phyloP scores from a whole-genome alignment of 1,284 basidiomycete species.

The Sparassis latifolia region DNA sequence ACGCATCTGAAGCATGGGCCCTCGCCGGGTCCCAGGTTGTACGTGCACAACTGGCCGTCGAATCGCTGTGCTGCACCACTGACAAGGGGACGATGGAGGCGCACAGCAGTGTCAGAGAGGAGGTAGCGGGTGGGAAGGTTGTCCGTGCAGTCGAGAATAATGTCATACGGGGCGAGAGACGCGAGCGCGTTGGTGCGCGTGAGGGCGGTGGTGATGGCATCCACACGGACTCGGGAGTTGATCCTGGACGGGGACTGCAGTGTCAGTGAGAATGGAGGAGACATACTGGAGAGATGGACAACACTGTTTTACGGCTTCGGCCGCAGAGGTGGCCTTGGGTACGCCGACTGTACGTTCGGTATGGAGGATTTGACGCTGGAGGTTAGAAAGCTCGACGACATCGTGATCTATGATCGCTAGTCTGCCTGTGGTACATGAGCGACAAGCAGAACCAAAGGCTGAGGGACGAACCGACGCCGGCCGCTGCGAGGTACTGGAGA shows the following conservation, averaged over 20 bases:
- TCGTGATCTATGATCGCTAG: constrained; percentile 93
- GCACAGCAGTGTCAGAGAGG: constrained; percentile 85
- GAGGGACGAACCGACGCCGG: constrained; percentile 70
- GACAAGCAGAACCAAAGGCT: neutral
- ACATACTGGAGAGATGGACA: constrained; percentile 8
- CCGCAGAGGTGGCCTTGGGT: constrained; percentile 82
- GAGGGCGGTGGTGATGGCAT: constrained; percentile 49
- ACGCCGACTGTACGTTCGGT: constrained; percentile 75
- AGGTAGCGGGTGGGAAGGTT: constrained; percentile 91
- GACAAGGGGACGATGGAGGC: constrained; percentile 73
- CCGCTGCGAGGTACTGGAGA: constrained; percentile 87
- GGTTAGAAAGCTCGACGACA: constrained; percentile 84
- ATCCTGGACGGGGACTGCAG: constrained; percentile 38
- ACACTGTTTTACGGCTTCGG: constrained; percentile 57
- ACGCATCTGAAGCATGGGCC: constrained; percentile 95
- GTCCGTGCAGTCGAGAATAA: constrained; percentile 95
- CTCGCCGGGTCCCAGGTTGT: constrained; percentile 37
- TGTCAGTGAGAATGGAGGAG: neutral
- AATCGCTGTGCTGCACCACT: constrained; percentile 90
- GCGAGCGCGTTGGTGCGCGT: constrained; percentile 52
- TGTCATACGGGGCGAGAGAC: constrained; percentile 59
- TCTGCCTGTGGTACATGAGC: constrained; percentile 41
- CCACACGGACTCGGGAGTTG: constrained; percentile 59
- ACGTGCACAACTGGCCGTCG: constrained; percentile 87
- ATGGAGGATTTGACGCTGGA: constrained; percentile 92